Evolutionary conservation across 371 early-diverging fungal genomes (phyloP).

Genomic region (Mortierella sp.): DNA sequence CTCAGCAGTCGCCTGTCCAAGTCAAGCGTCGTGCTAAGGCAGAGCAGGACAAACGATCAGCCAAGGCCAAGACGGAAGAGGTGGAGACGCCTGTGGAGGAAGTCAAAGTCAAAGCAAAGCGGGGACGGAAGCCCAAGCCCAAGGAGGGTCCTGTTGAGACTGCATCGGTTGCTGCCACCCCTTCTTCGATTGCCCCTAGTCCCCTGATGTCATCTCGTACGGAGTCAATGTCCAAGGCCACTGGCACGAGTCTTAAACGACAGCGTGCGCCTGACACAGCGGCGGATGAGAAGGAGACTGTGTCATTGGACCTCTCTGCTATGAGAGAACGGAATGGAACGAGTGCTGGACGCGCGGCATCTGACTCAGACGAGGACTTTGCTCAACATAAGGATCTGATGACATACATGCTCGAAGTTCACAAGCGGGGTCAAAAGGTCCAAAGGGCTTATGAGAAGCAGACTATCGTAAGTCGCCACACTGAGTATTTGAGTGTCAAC

Average conservation of each 20-base stretch:
- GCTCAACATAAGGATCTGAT: slow-evolving; percentile 45
- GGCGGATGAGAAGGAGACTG: slow-evolving; percentile 12
- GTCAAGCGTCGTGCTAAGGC: slow-evolving; percentile 42
- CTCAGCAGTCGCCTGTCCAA: slow-evolving; percentile 13
- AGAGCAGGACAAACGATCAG: slow-evolving; percentile 27
- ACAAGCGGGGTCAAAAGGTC: slow-evolving; percentile 47
- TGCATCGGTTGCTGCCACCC: neutral
- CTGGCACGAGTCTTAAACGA: slow-evolving; percentile 25
- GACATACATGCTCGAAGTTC: slow-evolving; percentile 50
- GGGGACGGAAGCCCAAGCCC: slow-evolving; percentile 44
- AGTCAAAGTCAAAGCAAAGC: slow-evolving; percentile 39
- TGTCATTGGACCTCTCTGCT: neutral
- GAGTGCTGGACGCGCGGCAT: neutral
- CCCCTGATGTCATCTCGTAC: neutral
- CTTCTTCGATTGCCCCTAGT: neutral
- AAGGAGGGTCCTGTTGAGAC: slow-evolving; percentile 41
- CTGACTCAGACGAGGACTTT: slow-evolving; percentile 43
- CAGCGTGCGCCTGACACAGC: slow-evolving; percentile 11
- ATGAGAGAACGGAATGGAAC: neutral
- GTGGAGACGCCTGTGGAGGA: slow-evolving; percentile 23
- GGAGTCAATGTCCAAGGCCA: slow-evolving; percentile 9
- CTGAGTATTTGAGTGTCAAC: no score
- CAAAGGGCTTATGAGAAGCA: slow-evolving; percentile 53
- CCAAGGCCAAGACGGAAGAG: slow-evolving; percentile 34
- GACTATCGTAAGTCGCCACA: slow-evolving; percentile 30